These are phyloP conservation scores for Lipomyces yamadae DNA, from an alignment of 805 yeast species.

Conservation along the genomic window DNA sequence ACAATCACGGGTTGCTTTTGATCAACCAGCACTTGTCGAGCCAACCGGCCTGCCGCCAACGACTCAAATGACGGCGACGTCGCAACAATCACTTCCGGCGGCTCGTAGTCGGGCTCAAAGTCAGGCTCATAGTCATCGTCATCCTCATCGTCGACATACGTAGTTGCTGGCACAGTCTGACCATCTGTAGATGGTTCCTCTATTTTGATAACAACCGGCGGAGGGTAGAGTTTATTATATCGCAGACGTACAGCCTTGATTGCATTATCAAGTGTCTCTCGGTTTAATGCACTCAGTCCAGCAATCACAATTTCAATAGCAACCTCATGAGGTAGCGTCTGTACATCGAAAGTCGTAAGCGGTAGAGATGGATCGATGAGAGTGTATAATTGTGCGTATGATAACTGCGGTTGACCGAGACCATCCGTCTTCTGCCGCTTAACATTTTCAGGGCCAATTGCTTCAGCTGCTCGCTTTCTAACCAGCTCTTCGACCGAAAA, in stretches of 20 bases:
- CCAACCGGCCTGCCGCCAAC: conserved; percentile 33
- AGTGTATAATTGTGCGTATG: conserved; percentile 68
- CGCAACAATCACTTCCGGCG: conserved; percentile 34
- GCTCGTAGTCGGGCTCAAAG: conserved; percentile 32
- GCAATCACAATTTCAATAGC: conserved; percentile 67
- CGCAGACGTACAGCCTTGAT: conserved; percentile 58
- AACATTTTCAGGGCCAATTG: conserved; percentile 36
- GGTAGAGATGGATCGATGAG: conserved; percentile 66
- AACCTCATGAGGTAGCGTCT: conserved; percentile 66
- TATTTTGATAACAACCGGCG: conserved; percentile 18
- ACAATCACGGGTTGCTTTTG: conserved; percentile 21
- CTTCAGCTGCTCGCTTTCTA: conserved; percentile 43
- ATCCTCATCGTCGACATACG: conserved; percentile 43
- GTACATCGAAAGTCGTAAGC: conserved; percentile 69
- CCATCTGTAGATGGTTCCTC: conserved; percentile 16
- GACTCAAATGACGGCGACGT: conserved; percentile 16
- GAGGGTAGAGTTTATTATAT: conserved; percentile 27
- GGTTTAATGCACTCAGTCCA: conserved; percentile 63
- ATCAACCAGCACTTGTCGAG: conserved; percentile 48
- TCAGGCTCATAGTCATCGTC: conserved; percentile 42
- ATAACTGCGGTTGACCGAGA: conserved; percentile 19
- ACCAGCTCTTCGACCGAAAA: conserved; percentile 33
- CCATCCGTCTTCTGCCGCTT: conserved; percentile 37
- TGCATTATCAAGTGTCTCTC: conserved; percentile 62
- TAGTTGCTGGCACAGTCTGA: conserved; percentile 7